A percentile compares a stretch with the other conserved stretches of the same genome.
phyloP scores from a whole-genome alignment of 2,329 filamentous ascomycete species.

The Colletotrichum karsti region DNA sequence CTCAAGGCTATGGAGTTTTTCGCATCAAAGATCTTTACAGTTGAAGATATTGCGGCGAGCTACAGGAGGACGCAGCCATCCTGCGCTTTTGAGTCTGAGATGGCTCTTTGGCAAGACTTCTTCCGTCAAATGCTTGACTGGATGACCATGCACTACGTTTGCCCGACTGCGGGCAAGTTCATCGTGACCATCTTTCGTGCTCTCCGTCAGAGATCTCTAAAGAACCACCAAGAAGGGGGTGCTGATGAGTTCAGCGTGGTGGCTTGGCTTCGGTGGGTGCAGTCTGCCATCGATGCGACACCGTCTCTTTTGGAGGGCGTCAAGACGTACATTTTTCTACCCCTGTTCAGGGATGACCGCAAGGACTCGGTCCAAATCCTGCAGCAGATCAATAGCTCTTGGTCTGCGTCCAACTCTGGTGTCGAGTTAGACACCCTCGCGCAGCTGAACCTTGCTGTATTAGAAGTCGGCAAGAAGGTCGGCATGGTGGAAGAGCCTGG shows the following conservation, averaged over 20 bases:
- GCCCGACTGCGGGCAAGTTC: conserved; percentile 68
- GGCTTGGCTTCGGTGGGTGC: conserved; percentile 66
- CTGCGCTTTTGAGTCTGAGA: conserved; percentile 32
- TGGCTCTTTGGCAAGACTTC: conserved; percentile 58
- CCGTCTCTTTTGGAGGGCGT: conserved; percentile 66
- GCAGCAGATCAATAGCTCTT: conserved; percentile 61
- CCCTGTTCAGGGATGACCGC: conserved; percentile 68
- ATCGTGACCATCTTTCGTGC: conserved; percentile 64
- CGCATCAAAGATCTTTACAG: conserved; percentile 66
- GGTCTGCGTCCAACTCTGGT: conserved; percentile 53
- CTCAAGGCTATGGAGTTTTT: conserved; percentile 74
- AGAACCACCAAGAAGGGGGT: conserved; percentile 19
- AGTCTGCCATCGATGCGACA: conserved; percentile 56
- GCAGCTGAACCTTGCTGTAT: conserved; percentile 70
- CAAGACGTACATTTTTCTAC: conserved; percentile 71
- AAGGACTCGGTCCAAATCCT: conserved; percentile 64
- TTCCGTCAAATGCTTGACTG: conserved; percentile 59
- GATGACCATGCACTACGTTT: conserved; percentile 66
- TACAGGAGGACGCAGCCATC: conserved; percentile 46
- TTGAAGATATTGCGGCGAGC: conserved; percentile 52
- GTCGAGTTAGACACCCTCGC: conserved; percentile 61
- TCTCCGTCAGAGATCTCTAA: conserved; percentile 45
- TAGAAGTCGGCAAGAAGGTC: conserved; percentile 76
- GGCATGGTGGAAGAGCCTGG: conserved; percentile 75
- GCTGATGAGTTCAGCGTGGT: conserved; percentile 45